phyloP scores from a whole-genome alignment of 2,329 filamentous ascomycete genomes.

The Scedosporium dehoogii region DNA sequence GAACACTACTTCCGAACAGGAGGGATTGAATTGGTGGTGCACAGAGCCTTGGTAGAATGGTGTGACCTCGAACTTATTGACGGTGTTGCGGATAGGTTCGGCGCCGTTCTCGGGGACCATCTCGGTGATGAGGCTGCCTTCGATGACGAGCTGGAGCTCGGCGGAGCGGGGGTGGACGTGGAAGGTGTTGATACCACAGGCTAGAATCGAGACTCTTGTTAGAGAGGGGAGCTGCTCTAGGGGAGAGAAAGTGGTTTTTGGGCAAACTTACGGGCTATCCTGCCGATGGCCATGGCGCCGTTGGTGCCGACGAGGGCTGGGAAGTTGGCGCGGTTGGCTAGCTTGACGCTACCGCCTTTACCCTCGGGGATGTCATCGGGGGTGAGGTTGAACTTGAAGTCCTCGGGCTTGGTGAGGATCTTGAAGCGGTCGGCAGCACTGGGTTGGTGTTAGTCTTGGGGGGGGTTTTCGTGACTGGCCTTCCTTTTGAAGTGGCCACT shows the following conservation, averaged over 20 bases:
- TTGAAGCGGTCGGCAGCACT: constrained; percentile 27
- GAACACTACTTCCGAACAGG: constrained; percentile 39
- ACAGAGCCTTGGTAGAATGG: constrained; percentile 44
- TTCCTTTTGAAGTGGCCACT: background rate
- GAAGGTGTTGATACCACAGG: constrained; percentile 47
- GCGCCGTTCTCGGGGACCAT: constrained; percentile 45
- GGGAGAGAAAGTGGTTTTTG: constrained; percentile 9
- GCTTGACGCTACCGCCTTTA: constrained; percentile 28
- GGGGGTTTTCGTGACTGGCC: background rate
- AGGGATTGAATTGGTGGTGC: constrained; percentile 47
- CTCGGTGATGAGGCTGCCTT: constrained; percentile 38
- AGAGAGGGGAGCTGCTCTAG: constrained; percentile 1
- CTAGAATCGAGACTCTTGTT: constrained; percentile 11
- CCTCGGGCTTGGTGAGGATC: constrained; percentile 26
- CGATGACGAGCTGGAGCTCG: constrained; percentile 41
- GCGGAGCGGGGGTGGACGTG: constrained; percentile 44
- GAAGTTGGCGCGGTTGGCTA: constrained; percentile 44
- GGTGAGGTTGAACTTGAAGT: constrained; percentile 36
- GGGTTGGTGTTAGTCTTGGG: background rate
- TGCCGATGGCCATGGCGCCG: constrained; percentile 39
- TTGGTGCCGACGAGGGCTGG: constrained; percentile 40
- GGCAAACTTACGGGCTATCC: constrained; percentile 29
- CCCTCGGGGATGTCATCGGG: constrained; percentile 34
- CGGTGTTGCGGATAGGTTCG: constrained; percentile 30
- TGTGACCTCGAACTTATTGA: constrained; percentile 37